phyloP scores from a whole-genome alignment of 2,329 filamentous ascomycete genomes.

The Colletotrichum navitas region DNA sequence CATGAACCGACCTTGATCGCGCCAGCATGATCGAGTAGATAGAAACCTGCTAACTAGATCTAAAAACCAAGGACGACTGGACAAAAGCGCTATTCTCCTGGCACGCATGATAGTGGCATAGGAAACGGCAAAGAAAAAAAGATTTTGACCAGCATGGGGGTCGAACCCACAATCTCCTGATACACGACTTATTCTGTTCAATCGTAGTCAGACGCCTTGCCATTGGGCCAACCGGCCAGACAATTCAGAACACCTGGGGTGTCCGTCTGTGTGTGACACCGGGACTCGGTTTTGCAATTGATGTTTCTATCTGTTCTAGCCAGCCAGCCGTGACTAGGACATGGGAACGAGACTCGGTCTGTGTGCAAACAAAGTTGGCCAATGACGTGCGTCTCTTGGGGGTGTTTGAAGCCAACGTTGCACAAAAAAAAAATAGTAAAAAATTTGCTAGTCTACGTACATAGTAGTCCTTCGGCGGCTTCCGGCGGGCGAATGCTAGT shows the following conservation, averaged over 20 bases:
- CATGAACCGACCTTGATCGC: background rate
- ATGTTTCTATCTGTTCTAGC: background rate
- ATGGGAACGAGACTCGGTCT: background rate
- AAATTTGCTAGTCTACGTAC: background rate
- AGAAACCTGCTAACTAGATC: background rate
- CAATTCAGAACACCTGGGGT: conserved; percentile 10
- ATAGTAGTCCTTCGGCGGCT: conserved; percentile 1
- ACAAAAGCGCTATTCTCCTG: background rate
- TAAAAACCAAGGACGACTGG: background rate
- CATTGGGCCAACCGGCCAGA: conserved; percentile 52
- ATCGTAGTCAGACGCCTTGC: conserved; percentile 60
- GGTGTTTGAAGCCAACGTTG: background rate
- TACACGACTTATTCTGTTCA: background rate
- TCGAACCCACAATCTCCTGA: conserved; percentile 43
- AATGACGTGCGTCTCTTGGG: background rate
- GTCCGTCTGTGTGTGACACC: background rate
- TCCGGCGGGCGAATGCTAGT: too few species aligned
- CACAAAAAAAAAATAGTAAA: background rate
- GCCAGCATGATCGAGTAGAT: background rate
- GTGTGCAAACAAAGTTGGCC: background rate
- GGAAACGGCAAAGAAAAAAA: background rate
- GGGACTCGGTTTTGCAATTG: background rate
- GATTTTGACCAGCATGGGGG: conserved; percentile 41
- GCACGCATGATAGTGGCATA: too few species aligned
- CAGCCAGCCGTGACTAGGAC: too few species aligned